Base-by-base conservation (phyloP, 2,329 filamentous ascomycete species). In the Microthyrium microscopicum region DNA sequence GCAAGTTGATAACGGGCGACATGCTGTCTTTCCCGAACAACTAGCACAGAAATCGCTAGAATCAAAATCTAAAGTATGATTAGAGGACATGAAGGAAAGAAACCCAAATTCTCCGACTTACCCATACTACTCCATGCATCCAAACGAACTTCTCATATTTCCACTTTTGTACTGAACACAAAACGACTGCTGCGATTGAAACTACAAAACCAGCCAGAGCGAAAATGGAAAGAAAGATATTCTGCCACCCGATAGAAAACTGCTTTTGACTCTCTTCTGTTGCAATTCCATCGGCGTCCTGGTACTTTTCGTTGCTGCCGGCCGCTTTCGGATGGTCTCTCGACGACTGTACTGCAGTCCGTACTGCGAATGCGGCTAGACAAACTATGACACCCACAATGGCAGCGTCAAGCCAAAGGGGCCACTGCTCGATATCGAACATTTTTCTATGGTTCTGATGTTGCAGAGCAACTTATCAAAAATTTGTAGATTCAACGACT, bases 231-330 rank as follows among this genome's bases (percentile, higher is more conserved):
- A 19, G 36, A 19, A 61, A 47, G 4, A 57, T 40, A 47, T 76
- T 77, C 34, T 73, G 64, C 37, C 62, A 45, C 37, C 58, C 68
- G 41, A 70, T 66, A 19, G 75, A 77, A 47, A 75, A 84, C 25
- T 61, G 61, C 16, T 63, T 62, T 33, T 72, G 49, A 2, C 73
- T 71, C 46, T 77, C 71, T 26, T 68, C 62, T 0, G 72, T 77
- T 20, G 74, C 76, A 41, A 66, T 61, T 31, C 79, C 79, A 53
- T 85, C 79, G 40, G 64, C 55, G 46, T 85, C 79, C 43, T 73
- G 58, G 46, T 84, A 84, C 15, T n/a, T n/a, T n/a, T n/a, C n/a
- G n/a, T n/a, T n/a, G n/a, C n/a, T n/a, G n/a, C n/a, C n/a, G n/a
- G n/a, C n/a, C n/a, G 12, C 17, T 5, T 7, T 29, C 21, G 13